Percentiles rank a stretch among this genome's conserved stretches.
Evolutionary conservation across 345 rosid genomes (phyloP).

Genomic region (Eucalyptus albens): DNA sequence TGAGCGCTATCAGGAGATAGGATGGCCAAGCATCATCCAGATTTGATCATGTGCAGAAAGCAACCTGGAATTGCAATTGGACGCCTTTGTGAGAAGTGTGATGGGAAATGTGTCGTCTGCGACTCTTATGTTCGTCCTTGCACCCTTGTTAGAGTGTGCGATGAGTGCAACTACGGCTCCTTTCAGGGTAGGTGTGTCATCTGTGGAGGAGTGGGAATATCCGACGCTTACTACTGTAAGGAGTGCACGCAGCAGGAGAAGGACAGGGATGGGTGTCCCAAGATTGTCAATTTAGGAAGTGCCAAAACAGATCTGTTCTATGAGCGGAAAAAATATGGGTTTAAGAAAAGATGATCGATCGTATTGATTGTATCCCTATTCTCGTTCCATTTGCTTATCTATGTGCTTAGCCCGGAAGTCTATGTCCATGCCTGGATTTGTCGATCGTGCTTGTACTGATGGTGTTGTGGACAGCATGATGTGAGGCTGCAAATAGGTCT

Average conservation of each 20-base stretch:
- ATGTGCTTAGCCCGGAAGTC: neutral
- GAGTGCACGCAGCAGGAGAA: constrained; percentile 26
- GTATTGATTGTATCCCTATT: neutral
- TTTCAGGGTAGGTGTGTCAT: constrained; percentile 24
- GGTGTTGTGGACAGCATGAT: neutral
- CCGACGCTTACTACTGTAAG: constrained; percentile 22
- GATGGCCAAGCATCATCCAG: constrained; percentile 35
- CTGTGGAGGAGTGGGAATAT: constrained; percentile 30
- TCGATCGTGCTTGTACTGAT: neutral
- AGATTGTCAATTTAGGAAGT: constrained; percentile 15
- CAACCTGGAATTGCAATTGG: constrained; percentile 30
- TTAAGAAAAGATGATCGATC: constrained; percentile 8
- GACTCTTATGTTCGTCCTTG: constrained; percentile 23
- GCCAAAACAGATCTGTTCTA: constrained; percentile 21
- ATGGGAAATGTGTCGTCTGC: constrained; percentile 22
- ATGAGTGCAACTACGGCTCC: constrained; percentile 26
- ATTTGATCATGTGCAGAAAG: constrained; percentile 26
- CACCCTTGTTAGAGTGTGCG: constrained; percentile 24
- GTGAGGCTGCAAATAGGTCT: neutral
- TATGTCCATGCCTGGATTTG: neutral
- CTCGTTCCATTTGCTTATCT: neutral
- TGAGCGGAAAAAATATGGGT: constrained; percentile 17
- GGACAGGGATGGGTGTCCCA: constrained; percentile 24
- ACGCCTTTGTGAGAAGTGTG: constrained; percentile 17
- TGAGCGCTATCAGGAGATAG: neutral